Conservation (phyloP, 345 rosid genomes). For the Hibiscus mutabilis region DNA sequence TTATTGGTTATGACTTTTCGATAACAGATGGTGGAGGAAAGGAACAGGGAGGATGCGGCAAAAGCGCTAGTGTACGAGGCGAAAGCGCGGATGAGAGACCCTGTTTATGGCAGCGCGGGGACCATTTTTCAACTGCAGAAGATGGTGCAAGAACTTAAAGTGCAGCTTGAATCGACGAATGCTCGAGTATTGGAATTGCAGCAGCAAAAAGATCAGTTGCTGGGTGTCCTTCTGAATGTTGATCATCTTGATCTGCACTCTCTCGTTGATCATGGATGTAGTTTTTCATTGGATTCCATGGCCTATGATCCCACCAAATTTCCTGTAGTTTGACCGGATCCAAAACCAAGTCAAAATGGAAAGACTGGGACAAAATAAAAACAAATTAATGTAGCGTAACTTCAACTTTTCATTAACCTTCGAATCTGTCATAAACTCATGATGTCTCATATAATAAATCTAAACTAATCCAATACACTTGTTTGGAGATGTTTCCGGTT, state of each 20-base stretch:
- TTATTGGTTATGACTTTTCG: not conserved
- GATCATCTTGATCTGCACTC: constrained; percentile 5
- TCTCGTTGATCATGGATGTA: not conserved
- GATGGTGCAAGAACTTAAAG: constrained; percentile 21
- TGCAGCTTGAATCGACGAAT: constrained; percentile 10
- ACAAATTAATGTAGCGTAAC: not conserved
- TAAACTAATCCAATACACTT: too few species aligned
- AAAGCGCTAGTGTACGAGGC: constrained; percentile 29
- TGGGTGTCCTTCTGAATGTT: constrained; percentile 13
- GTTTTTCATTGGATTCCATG: constrained; percentile 5
- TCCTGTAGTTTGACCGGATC: constrained; percentile 18
- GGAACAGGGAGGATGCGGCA: constrained; percentile 26
- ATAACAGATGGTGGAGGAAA: constrained; percentile 31
- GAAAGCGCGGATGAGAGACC: constrained; percentile 30
- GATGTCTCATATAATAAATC: too few species aligned
- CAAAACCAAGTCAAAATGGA: not conserved
- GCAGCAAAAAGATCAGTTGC: constrained; percentile 18
- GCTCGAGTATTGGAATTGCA: constrained; percentile 13
- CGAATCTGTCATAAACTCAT: too few species aligned
- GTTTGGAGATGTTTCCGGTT: too few species aligned
- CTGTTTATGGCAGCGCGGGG: constrained; percentile 25
- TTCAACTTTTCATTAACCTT: too few species aligned
- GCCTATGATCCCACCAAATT: constrained; percentile 14
- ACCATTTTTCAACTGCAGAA: constrained; percentile 23
- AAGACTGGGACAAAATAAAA: not conserved